Evolutionary conservation across 1,284 basidiomycete genomes (phyloP), one percentile per base, ranked within the genome.

Genomic region (Leucoagaricus sp.): DNA sequence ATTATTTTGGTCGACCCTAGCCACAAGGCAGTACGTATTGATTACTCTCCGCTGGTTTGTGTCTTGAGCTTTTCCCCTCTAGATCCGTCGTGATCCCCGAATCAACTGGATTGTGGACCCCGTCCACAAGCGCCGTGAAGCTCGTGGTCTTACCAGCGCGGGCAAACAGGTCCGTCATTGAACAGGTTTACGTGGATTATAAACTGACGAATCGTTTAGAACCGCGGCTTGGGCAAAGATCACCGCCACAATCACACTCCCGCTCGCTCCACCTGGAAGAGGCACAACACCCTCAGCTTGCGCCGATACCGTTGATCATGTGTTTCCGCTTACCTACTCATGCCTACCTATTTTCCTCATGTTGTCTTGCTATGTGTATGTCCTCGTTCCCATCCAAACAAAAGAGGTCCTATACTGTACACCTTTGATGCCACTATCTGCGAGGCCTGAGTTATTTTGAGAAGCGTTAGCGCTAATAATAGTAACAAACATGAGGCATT

Each of bases 61-160:
- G 42, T 57, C 4, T 57, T 28, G 47, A 49, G 55, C 31, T 34
- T 8, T 28, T 23, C 7, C 49, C 28, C 62, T 21, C 9, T 17
- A 92, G 89, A 89, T 98, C 77, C 93, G 94, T 64, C 91, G 95
- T 63, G 96, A 99, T 73, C 79, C 96, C 63, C 86, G 94, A 68
- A 98, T 99, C 83, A 98, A 94, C 89, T 98, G 96, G 96, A 99
- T 99, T 79, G 82, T 84, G 72, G 95, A 96, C 77, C 91, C 96
- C 25, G 96, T 99, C 56, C 97, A 99, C 91, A 99, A 98, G 83
- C 94, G 91, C 74, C 90, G 97, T 72, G 97, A 99, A 79, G 85
- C 93, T 66, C 94, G 97, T 75, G 97, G 97, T 67, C 94, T 99
- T 67, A 99, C 97, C 69, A 88, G 89, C 71, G 88, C 93, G 65